Base-by-base conservation (phyloP, 23 red algal species). In the Agarophyton chilense region DNA sequence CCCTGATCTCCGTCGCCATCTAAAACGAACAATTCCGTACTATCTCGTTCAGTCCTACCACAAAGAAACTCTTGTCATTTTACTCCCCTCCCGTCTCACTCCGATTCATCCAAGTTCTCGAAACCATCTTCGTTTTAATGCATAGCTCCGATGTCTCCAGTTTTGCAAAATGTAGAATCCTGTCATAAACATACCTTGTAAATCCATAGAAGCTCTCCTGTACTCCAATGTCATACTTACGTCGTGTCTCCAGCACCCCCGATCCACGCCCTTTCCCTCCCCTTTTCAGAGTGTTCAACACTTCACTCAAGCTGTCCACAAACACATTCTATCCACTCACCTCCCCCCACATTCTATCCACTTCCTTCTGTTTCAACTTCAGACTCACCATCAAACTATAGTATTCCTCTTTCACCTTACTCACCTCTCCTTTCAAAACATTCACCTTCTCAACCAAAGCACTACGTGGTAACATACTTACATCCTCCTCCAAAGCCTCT, bases 301-400 rank as follows among this genome's bases (percentile, higher is more conserved):
- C 14, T 38, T 79, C 74, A 7, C 74, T 29, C 28, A 79, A 79
- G 25, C 47, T 79, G 2, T 79, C 44, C 0, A 79, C 25, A 8
- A 79, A 19, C 46, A 79, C 47, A 26, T 79, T 46, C 2, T 79
- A 1, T 2, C 55, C 34, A 7, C 55, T 79, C 74, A 79, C 14
- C 21, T 79, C 25, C 39, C 29, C n/a, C 25, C 53, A 49, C 25
- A 33, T 1, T 19, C 74, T 33, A 1, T 79, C 74, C 74, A 79
- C 10, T 18, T 79, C 74, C 25, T 79, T 79, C 53, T 56, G 74
- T 5, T 45, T 54, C 12, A 79, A 12, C 53, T 79, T 79, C 74
- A 79, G 29, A 32, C 74, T 56, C 10, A 79, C 74, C 74, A 79
- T 50, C 16, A 79, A 1, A 46, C 74, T 33, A 28, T 79, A 55